A percentile compares a stretch with the other conserved stretches of the same genome.
phyloP scores from a whole-genome alignment of 306 rosid species.

The Lupinus albus region DNA sequence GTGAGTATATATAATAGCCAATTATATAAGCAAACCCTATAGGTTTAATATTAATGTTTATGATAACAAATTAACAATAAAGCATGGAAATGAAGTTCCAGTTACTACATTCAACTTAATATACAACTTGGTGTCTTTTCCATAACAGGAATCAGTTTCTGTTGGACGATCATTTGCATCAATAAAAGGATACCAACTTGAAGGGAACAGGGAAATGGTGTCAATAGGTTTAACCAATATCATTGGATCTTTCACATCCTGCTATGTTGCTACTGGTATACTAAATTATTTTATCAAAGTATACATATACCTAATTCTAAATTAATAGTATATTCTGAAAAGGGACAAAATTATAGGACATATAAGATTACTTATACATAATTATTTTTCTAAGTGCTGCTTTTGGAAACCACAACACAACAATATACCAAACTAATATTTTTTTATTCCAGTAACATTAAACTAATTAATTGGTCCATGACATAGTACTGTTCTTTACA shows the following conservation, averaged over 20 bases:
- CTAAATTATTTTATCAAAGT: slow-evolving; percentile 1
- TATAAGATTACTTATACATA: neutral
- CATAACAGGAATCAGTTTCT: slow-evolving; percentile 77
- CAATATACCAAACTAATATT: neutral
- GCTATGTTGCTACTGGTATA: slow-evolving; percentile 87
- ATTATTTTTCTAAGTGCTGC: neutral
- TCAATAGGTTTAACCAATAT: slow-evolving; percentile 81
- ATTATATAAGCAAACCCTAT: neutral
- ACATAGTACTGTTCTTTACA: slow-evolving; percentile 20
- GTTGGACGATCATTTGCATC: slow-evolving; percentile 87
- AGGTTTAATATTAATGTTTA: no score
- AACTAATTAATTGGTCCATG: slow-evolving; percentile 16
- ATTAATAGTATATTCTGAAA: neutral
- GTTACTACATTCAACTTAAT: neutral
- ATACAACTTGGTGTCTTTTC: slow-evolving; percentile 3
- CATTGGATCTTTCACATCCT: slow-evolving; percentile 84
- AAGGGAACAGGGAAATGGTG: slow-evolving; percentile 89
- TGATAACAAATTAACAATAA: no score
- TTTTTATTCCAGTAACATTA: neutral
- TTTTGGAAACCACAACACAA: slow-evolving; percentile 16
- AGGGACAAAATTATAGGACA: neutral
- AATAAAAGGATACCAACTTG: slow-evolving; percentile 72
- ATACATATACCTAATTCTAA: slow-evolving; percentile 8
- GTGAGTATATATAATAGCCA: slow-evolving; percentile 52
- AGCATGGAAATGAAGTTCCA: neutral